Evolutionary conservation across 345 rosid genomes (phyloP).

Genomic region (Eucalyptus tenuipes): DNA sequence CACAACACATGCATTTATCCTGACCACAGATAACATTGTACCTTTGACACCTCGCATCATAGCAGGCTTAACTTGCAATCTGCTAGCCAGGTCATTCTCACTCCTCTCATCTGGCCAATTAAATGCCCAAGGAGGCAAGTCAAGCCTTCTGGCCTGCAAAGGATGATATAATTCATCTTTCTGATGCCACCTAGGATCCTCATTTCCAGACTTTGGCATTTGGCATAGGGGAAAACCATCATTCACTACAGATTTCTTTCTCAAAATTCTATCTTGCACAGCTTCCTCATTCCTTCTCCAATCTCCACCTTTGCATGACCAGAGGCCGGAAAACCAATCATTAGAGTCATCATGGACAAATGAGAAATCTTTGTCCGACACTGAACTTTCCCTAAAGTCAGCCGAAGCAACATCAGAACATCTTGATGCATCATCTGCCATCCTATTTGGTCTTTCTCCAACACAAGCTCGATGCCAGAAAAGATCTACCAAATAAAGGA

Average conservation of each 20-base stretch:
- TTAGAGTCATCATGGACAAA: slow-evolving; percentile 26
- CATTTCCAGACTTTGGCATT: slow-evolving; percentile 82
- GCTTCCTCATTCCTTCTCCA: slow-evolving; percentile 91
- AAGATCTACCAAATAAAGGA: slow-evolving; percentile 21
- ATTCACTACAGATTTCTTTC: slow-evolving; percentile 76
- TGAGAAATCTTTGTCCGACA: slow-evolving; percentile 21
- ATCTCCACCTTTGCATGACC: slow-evolving; percentile 99
- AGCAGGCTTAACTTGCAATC: slow-evolving; percentile 33
- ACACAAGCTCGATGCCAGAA: slow-evolving; percentile 18
- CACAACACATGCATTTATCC: slow-evolving; percentile 95
- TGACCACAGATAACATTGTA: slow-evolving; percentile 63
- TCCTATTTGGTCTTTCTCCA: slow-evolving; percentile 15
- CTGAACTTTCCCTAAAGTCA: slow-evolving; percentile 23
- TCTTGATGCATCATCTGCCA: slow-evolving; percentile 19
- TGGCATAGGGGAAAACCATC: slow-evolving; percentile 92
- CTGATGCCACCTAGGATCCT: slow-evolving; percentile 88
- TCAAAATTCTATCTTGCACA: slow-evolving; percentile 39
- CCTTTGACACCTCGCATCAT: slow-evolving; percentile 64
- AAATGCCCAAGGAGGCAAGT: slow-evolving; percentile 92
- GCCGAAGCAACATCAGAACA: slow-evolving; percentile 16
- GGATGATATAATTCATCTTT: slow-evolving; percentile 82
- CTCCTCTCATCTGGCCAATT: slow-evolving; percentile 63
- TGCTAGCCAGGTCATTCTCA: slow-evolving; percentile 23
- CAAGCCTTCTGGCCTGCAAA: slow-evolving; percentile 70
- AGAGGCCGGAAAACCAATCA: slow-evolving; percentile 66